Base-by-base conservation (phyloP, 2,329 filamentous ascomycete species). In the Aspergillus pseudonomiae region DNA sequence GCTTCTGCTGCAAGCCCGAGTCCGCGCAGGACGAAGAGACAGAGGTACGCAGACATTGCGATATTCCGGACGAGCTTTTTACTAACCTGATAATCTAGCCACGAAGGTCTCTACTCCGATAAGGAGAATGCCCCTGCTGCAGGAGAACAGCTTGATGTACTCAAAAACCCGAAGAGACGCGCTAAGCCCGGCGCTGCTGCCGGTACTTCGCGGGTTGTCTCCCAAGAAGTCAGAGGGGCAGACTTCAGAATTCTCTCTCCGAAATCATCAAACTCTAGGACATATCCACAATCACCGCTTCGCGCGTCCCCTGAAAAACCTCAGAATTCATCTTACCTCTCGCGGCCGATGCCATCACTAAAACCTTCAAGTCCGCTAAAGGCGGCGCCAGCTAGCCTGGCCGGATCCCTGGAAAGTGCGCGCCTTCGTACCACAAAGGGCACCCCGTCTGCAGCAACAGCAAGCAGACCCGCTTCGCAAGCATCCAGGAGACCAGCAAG, bases 211-310 rank as follows among this genome's bases (percentile, higher is more conserved):
- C 81, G 78, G 62, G 77, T 74, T 59, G 78, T 73, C 61, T 82
- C 78, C 24, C 80, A 79, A 63, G 82, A 65, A 70, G 79, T 68
- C 73, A 78, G 70, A 71, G 82, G 66, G 71, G 81, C 67, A 77
- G 86, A 65, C 79, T 84, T 57, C 84, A 90, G 75, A 28, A 85
- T 96, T 43, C 83, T 96, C 3, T 96, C 93, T 1, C 93, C 93
- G 2, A 90, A 91, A 59, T 94, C 92, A 0, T 89, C 90, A 63
- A 96, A 96, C 74, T 91, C 91, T 6, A 88, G 91, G 58, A 84
- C 91, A 19, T 81, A 86, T 26, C 86, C 86, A 24, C 85, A 87
- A 56, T 86, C 85, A 1, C 85, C 84, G 1, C 71, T 84, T 61
- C 79, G 80, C 76, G 68, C 73, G 12, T 79, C 78, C 4, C 77